Evolutionary conservation across 495 filamentous ascomycete species (phyloP).

Genomic region (Annulohypoxylon moriforme): DNA sequence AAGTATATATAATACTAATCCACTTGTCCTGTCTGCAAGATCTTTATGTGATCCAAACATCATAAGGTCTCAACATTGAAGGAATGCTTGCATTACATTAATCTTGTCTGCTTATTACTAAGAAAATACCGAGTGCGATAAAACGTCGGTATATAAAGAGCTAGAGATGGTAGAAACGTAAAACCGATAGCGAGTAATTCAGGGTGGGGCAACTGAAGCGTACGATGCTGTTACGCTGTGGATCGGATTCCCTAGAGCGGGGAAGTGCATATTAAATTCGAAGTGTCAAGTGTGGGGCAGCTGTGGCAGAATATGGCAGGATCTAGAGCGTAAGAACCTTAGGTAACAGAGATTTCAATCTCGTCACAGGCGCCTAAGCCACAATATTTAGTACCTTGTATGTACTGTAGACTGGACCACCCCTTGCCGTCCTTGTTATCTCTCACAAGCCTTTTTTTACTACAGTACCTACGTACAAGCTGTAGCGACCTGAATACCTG

Average conservation of each 20-base stretch:
- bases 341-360: constrained; percentile 25
- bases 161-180: background rate
- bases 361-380: constrained; percentile 12
- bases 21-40: no score
- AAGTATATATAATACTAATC: no score
- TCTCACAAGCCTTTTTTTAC: background rate
- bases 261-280: constrained; percentile 26
- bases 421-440: background rate
- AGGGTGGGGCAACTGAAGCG: background rate
- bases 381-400: background rate
- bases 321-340: background rate
- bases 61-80: no score
- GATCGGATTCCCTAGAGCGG: constrained; percentile 13
- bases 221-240: background rate
- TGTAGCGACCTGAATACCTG: no score
- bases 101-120: background rate
- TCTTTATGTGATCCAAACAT: no score
- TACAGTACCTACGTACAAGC: no score
- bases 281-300: constrained; percentile 15
- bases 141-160: background rate
- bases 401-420: background rate
- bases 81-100: background rate
- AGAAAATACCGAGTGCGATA: background rate
- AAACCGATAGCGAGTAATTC: background rate
- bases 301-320: background rate